Percentiles rank a stretch among this genome's conserved stretches.
These are phyloP conservation scores for Yarrowia osloensis DNA, from an alignment of 805 yeast genomes.

Conservation along the genomic window DNA sequence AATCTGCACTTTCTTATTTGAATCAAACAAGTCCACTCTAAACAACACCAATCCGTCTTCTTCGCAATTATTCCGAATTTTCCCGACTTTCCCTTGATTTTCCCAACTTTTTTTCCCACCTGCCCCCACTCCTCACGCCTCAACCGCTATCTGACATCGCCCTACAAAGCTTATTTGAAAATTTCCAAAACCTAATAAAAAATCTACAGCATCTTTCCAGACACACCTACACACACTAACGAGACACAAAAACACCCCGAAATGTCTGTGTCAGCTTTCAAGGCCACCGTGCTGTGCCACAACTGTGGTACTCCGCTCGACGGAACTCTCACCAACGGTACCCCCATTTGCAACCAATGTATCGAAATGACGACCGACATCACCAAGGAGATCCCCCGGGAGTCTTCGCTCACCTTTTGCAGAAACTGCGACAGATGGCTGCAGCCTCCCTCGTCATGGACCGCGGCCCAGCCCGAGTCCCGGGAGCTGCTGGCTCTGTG, in stretches of 20 bases:
- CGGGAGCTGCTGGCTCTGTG: slow-evolving; percentile 91
- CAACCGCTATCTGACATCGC: background rate
- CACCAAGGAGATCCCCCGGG: slow-evolving; percentile 92
- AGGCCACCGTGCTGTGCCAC: slow-evolving; percentile 91
- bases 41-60: too few species aligned
- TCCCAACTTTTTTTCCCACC: background rate
- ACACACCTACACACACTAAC: background rate
- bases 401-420: slow-evolving; percentile 81
- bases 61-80: too few species aligned
- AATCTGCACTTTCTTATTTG: background rate
- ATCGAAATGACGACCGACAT: slow-evolving; percentile 90
- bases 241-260: background rate
- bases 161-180: slow-evolving; percentile 10
- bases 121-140: background rate
- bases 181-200: slow-evolving; percentile 13
- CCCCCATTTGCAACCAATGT: slow-evolving; percentile 97
- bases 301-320: slow-evolving; percentile 99
- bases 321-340: slow-evolving; percentile 57
- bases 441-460: slow-evolving; percentile 95
- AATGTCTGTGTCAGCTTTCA: slow-evolving; percentile 26
- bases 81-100: background rate
- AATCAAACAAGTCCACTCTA: background rate
- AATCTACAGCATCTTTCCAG: background rate
- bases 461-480: slow-evolving; percentile 84
- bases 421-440: slow-evolving; percentile 95